phyloP scores from a whole-genome alignment of 768 basidiomycete genomes.

The Xerocomus spinulosus region DNA sequence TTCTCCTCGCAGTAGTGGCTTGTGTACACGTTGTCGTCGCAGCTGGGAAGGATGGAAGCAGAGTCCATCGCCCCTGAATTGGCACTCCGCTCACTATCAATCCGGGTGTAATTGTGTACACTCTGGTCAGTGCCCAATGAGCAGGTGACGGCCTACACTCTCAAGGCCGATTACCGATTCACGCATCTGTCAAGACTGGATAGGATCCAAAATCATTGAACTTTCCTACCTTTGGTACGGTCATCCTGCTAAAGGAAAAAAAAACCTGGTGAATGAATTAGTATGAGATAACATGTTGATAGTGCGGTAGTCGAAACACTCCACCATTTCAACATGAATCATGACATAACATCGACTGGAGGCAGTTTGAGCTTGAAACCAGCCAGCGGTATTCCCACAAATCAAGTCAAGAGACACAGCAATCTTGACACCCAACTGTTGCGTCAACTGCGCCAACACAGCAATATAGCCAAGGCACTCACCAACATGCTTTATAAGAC shows the following conservation, averaged over 20 bases:
- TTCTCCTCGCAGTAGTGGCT: conserved; percentile 72
- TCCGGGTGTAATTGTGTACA: neutral
- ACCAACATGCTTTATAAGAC: neutral
- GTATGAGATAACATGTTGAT: neutral
- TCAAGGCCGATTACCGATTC: neutral
- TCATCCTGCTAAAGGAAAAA: neutral
- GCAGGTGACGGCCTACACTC: neutral
- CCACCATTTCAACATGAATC: neutral
- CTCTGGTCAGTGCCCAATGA: neutral
- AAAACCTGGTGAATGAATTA: too few relatives aligned
- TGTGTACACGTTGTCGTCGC: conserved; percentile 44
- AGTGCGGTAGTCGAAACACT: neutral
- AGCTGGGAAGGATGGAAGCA: conserved; percentile 21
- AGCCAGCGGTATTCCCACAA: conserved; percentile 4
- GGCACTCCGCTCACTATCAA: conserved; percentile 17
- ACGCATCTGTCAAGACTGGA: neutral
- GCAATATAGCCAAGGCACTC: conserved; percentile 3
- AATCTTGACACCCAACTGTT: neutral
- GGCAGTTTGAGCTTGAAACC: conserved; percentile 3
- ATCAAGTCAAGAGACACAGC: conserved; percentile 3
- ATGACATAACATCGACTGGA: neutral
- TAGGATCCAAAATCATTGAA: conserved; percentile 6
- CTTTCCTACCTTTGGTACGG: too few relatives aligned
- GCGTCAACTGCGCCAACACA: neutral
- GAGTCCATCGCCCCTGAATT: conserved; percentile 12